Percentiles rank a stretch among this genome's conserved stretches.
These are phyloP conservation scores for Phycomyces nitens DNA, from an alignment of 192 early-diverging fungal genomes.

Conservation along the genomic window DNA sequence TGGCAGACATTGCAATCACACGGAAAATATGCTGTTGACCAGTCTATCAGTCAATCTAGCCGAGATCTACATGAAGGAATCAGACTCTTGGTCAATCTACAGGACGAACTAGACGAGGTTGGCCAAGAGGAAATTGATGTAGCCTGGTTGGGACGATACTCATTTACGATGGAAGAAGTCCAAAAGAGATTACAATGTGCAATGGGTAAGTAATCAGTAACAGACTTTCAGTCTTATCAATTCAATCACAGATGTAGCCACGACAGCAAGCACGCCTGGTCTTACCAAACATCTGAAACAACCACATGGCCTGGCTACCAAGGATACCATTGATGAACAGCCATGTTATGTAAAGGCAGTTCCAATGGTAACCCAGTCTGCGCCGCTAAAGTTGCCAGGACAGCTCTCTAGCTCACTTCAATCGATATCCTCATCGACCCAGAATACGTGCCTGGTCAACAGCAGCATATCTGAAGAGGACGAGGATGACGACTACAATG, in stretches of 20 bases:
- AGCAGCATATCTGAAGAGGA: constrained; percentile 2
- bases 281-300: background rate
- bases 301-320: background rate
- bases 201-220: background rate
- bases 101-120: constrained; percentile 25
- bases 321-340: background rate
- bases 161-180: constrained; percentile 16
- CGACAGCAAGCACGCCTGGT: no score
- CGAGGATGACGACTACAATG: background rate
- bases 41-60: background rate
- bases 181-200: background rate
- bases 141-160: constrained; percentile 4
- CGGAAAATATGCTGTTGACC: background rate
- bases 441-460: background rate
- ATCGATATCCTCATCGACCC: background rate
- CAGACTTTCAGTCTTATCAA: background rate
- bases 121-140: background rate
- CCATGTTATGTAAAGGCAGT: background rate
- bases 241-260: no score
- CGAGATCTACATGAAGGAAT: constrained; percentile 22
- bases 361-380: constrained; percentile 11
- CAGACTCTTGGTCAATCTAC: constrained; percentile 25
- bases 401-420: background rate
- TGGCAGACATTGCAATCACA: background rate
- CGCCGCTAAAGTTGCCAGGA: background rate